phyloP scores from a whole-genome alignment of 23 red algal species.

The Porphyridium purpureum region DNA sequence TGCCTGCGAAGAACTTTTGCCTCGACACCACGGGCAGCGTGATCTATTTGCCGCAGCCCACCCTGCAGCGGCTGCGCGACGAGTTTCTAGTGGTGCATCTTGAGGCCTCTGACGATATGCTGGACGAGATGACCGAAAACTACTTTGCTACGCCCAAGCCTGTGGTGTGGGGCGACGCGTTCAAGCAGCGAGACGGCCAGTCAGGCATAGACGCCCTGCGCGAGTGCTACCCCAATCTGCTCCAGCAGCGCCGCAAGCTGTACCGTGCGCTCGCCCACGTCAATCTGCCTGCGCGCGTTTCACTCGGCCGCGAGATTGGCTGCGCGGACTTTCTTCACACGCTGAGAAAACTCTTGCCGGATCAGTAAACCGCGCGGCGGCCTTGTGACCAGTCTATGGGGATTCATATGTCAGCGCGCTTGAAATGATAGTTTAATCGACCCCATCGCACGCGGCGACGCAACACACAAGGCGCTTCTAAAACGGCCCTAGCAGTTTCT shows the following conservation, averaged over 20 bases:
- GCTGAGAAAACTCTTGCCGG: too few relatives aligned
- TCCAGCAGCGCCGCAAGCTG: constrained; percentile 38
- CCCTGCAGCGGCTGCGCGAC: constrained; percentile 5
- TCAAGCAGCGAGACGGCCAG: constrained; percentile 9
- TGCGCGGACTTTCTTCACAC: constrained; percentile 20
- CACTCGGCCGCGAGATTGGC: constrained; percentile 13
- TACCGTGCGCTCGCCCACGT: constrained; percentile 61
- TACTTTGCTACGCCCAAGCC: constrained; percentile 93
- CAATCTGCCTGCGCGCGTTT: constrained; percentile 43
- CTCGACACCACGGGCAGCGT: constrained; percentile 95
- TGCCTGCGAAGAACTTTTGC: constrained; percentile 20
- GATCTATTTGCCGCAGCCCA: constrained; percentile 47
- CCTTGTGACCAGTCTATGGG: too few relatives aligned
- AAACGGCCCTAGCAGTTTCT: too few relatives aligned
- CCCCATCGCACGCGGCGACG: too few relatives aligned
- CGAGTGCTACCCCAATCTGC: constrained; percentile 74
- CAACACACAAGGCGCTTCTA: too few relatives aligned
- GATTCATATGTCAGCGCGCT: too few relatives aligned
- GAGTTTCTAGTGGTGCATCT: constrained; percentile 79
- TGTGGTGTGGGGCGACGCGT: constrained; percentile 81
- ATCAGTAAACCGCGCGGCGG: too few relatives aligned
- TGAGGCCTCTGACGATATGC: constrained; percentile 64
- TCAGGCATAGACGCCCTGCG: constrained; percentile 29
- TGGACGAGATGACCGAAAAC: constrained; percentile 65
- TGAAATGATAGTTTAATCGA: too few relatives aligned